phyloP scores from a whole-genome alignment of 148 eudicot species.

The Dysphania ambrosioides region DNA sequence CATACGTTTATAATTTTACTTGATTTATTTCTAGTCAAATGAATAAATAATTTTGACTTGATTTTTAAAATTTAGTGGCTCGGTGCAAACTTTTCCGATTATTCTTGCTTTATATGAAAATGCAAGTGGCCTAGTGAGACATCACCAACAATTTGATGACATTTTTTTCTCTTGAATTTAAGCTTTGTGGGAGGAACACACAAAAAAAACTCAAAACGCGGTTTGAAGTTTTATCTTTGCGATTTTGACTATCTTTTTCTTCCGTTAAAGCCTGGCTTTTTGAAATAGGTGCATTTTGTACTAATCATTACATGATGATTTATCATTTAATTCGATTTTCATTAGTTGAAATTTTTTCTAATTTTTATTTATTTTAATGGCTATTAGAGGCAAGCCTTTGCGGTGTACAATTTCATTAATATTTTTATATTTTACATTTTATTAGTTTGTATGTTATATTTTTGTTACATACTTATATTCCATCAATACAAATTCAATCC shows the following conservation, averaged over 20 bases:
- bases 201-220: slow-evolving; percentile 18
- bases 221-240: slow-evolving; percentile 1
- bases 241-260: slow-evolving; percentile 19
- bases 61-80: not conserved
- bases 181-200: slow-evolving; percentile 13
- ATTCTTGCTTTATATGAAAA: slow-evolving; percentile 11
- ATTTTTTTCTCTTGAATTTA: not conserved
- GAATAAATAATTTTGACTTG: not conserved
- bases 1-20: not conserved
- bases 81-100: not conserved
- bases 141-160: not conserved
- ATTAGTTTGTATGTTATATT: no score
- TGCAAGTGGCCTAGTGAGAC: not conserved
- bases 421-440: no score
- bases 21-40: not conserved
- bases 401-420: no score
- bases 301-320: not conserved
- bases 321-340: no score
- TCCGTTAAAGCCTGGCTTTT: not conserved
- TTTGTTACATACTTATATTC: no score
- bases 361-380: no score
- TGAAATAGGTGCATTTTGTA: not conserved
- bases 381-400: no score
- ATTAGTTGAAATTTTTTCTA: no score
- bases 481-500: no score